Evolutionary conservation across 1,139 yeast species (phyloP), one percentile per base, ranked within the genome.

Genomic region (Eremothecium cymbalariae): DNA sequence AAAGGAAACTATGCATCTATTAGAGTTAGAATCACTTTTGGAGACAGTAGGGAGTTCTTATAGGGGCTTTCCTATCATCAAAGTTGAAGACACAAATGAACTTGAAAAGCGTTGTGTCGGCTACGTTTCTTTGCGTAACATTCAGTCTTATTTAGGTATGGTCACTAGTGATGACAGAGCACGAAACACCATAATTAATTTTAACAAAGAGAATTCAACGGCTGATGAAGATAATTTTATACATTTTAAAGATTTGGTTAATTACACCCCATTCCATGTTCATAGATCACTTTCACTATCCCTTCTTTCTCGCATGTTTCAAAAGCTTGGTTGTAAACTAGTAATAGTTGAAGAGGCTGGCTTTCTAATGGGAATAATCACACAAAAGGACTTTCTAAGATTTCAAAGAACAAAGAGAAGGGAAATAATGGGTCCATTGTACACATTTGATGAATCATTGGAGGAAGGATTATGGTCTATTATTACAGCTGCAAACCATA

Each of bases 261-360:
- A 79, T 46, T 51, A 57, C 15, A 72, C 85, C 9, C 94, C 94
- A 2, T 56, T 86, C 13, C 68, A 74, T 0, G 75, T 84, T 0
- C 64, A 69, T 33, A 58, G 73, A 1, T 55, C 62, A 21, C 65
- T 78, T 0, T 68, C 82, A 0, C 61, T 86, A 24, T 83, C 80
- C 43, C 68, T 72, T 25, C 71, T 79, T 2, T 63, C 78, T 40
- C 82, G 80, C 31, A 63, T 84, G 13, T 90, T 90, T 56, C 71
- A 74, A 39, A 78, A 81, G 45, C 55, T 86, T 25, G 96, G 97
- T 0, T 95, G 96, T 4, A 65, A 85, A 25, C 70, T 77, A 25
- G 68, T 90, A 1, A 64, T 82, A 31, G 78, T 86, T 0, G 81
- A 77, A 40, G 63, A 67, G 17, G 57, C 63, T 31, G 82, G 80